Conservation (phyloP, 306 rosid species). For the Lotus japonicus region DNA sequence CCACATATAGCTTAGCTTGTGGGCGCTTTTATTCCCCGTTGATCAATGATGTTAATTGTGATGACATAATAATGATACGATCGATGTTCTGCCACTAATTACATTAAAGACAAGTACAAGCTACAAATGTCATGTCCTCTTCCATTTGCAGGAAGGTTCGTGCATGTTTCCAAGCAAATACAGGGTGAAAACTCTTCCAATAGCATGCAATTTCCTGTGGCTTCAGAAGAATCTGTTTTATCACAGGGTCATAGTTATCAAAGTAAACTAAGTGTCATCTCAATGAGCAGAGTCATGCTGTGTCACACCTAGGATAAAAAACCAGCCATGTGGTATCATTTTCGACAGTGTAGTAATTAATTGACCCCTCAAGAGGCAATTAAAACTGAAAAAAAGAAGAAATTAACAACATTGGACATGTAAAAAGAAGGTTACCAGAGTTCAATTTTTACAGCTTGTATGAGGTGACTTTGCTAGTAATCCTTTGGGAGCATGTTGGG, state of each 20-base stretch:
- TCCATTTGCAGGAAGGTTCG: slow-evolving; percentile 42
- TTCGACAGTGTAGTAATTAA: slow-evolving; percentile 9
- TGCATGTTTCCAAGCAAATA: slow-evolving; percentile 35
- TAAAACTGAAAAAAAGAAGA: neutral
- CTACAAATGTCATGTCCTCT: slow-evolving; percentile 34
- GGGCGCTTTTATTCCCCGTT: too few species aligned
- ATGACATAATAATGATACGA: too few species aligned
- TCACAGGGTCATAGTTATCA: slow-evolving; percentile 18
- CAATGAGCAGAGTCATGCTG: slow-evolving; percentile 18
- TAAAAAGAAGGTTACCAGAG: neutral
- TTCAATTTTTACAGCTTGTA: slow-evolving; percentile 21
- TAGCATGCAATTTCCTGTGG: slow-evolving; percentile 17
- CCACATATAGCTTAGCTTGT: too few species aligned
- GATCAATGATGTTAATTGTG: too few species aligned
- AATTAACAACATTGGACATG: neutral
- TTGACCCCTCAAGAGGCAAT: slow-evolving; percentile 27
- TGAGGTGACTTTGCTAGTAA: slow-evolving; percentile 21
- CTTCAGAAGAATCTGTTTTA: slow-evolving; percentile 3
- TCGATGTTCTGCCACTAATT: too few species aligned
- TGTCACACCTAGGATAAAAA: slow-evolving; percentile 19
- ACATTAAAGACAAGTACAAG: slow-evolving; percentile 29
- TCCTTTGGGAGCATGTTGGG: slow-evolving; percentile 32
- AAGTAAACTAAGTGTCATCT: slow-evolving; percentile 24
- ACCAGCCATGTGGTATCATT: slow-evolving; percentile 27
- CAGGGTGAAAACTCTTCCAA: neutral